These are phyloP conservation scores for Rubia balearica DNA, from an alignment of 305 asterid genomes.

Conservation along the genomic window DNA sequence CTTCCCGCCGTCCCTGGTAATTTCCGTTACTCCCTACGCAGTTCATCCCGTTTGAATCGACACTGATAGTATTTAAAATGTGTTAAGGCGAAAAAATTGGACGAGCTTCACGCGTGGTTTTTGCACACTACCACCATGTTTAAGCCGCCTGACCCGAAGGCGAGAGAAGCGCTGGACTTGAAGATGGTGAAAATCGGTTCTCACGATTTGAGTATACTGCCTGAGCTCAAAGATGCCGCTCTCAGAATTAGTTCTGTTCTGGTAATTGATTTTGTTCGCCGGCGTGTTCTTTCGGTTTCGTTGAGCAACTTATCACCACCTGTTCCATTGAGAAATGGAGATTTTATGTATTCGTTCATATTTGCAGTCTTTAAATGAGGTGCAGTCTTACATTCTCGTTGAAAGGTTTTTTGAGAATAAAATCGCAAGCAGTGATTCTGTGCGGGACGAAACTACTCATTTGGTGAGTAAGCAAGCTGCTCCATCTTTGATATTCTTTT, in stretches of 20 bases:
- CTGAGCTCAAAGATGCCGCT: constrained; percentile 57
- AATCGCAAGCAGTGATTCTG: constrained; percentile 25
- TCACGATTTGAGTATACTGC: constrained; percentile 45
- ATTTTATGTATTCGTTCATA: neutral
- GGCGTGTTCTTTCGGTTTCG: neutral
- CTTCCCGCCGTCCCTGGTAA: constrained; percentile 56
- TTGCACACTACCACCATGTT: constrained; percentile 45
- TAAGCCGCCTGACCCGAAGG: constrained; percentile 61
- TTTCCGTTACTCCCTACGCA: neutral
- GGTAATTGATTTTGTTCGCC: constrained; percentile 34
- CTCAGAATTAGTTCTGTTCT: constrained; percentile 55
- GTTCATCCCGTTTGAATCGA: neutral
- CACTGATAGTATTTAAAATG: constrained; percentile 14
- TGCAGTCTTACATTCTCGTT: constrained; percentile 77
- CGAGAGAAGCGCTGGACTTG: constrained; percentile 74
- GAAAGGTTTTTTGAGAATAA: constrained; percentile 50
- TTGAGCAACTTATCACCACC: neutral
- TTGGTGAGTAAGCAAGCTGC: constrained; percentile 46
- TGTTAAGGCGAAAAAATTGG: constrained; percentile 59
- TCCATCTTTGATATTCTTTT: constrained; percentile 4
- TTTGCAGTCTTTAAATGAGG: constrained; percentile 78
- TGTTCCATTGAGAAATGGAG: neutral
- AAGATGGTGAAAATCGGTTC: constrained; percentile 45
- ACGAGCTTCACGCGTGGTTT: constrained; percentile 71
- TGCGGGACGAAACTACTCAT: constrained; percentile 38